Conservation (phyloP, 108 stramenopile species). For the Cyclostephanos tholiformis region DNA sequence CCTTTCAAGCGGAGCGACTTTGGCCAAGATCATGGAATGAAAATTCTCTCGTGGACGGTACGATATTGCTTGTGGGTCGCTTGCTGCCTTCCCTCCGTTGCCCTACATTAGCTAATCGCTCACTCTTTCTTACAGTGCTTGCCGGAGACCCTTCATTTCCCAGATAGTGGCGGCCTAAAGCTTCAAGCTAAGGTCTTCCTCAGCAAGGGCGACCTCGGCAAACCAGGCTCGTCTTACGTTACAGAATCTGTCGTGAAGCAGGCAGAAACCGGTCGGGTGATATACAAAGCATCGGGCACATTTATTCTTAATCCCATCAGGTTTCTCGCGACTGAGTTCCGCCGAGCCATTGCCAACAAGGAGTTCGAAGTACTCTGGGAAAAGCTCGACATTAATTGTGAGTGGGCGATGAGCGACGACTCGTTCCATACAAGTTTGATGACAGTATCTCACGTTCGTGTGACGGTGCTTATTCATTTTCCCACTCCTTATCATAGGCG, state of each 20-base stretch:
- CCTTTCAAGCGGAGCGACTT: conserved; percentile 19
- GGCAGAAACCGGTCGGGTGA: conserved; percentile 7
- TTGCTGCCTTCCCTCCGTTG: neutral
- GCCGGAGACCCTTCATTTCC: conserved; percentile 32
- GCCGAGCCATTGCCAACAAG: conserved; percentile 1
- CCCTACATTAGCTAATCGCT: neutral
- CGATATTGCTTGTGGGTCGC: neutral
- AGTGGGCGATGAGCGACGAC: neutral
- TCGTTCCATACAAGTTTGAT: neutral
- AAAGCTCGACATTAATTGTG: neutral
- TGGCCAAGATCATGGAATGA: conserved; percentile 12
- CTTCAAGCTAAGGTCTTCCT: conserved; percentile 31
- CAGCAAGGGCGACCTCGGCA: conserved; percentile 22
- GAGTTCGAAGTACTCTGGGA: neutral
- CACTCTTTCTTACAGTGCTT: conserved; percentile 3
- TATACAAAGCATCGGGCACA: conserved; percentile 28
- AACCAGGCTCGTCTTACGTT: conserved; percentile 23
- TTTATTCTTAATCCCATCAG: conserved; percentile 11
- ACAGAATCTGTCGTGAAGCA: conserved; percentile 20
- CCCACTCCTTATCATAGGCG: neutral
- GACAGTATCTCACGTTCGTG: neutral
- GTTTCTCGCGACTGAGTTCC: conserved; percentile 8
- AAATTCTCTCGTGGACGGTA: conserved; percentile 17
- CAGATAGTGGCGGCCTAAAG: conserved; percentile 19
- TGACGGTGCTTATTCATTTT: neutral